A percentile compares a stretch with the other conserved stretches of the same genome.
phyloP scores from a whole-genome alignment of 108 stramenopile genomes.

The Pseudonitzschia delicatissima region DNA sequence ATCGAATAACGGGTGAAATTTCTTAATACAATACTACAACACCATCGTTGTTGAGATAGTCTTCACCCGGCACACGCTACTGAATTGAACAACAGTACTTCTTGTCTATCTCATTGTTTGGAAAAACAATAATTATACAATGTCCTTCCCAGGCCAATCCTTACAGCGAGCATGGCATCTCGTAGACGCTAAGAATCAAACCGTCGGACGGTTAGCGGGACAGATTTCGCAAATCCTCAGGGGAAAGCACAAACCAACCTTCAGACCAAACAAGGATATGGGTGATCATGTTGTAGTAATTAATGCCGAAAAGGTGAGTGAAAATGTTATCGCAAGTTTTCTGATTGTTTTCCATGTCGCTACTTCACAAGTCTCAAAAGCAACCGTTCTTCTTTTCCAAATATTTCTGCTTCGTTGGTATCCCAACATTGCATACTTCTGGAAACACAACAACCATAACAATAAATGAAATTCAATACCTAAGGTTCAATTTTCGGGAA shows the following conservation, averaged over 20 bases:
- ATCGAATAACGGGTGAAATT: too few relatives aligned
- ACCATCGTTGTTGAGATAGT: too few relatives aligned
- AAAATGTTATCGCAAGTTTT: too few relatives aligned
- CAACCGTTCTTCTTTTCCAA: too few relatives aligned
- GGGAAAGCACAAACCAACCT: conserved; percentile 97
- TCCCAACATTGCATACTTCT: neutral
- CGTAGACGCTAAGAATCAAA: conserved; percentile 85
- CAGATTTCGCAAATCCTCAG: conserved; percentile 84
- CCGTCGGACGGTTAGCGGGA: conserved; percentile 90
- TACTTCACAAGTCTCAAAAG: too few relatives aligned
- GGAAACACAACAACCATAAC: neutral
- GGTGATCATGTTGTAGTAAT: conserved; percentile 93
- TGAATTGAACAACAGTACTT: too few relatives aligned
- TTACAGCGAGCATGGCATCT: conserved; percentile 89
- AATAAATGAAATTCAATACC: neutral
- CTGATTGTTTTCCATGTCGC: too few relatives aligned
- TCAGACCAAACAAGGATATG: conserved; percentile 87
- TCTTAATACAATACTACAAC: too few relatives aligned
- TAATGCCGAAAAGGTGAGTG: conserved; percentile 84
- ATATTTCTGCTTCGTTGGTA: neutral
- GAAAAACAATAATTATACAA: conserved; percentile 5
- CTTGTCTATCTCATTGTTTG: too few relatives aligned
- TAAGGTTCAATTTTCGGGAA: conserved; percentile 85
- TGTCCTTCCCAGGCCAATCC: conserved; percentile 79
- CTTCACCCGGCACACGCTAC: too few relatives aligned